Conservation (phyloP, 371 early-diverging fungal genomes). For the Chytridium lagenaria region DNA sequence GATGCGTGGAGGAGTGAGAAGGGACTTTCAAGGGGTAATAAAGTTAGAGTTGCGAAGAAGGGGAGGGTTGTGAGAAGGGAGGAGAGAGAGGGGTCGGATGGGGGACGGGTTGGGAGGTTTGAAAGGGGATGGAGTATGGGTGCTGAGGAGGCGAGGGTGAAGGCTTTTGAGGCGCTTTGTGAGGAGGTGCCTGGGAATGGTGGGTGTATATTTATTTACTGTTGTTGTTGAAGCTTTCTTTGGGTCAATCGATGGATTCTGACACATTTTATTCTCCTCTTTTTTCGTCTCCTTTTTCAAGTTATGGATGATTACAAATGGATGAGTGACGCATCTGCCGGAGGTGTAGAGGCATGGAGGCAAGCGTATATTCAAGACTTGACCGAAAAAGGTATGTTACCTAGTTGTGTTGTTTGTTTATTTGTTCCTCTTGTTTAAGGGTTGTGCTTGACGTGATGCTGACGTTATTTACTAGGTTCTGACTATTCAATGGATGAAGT, state of each 20-base stretch:
- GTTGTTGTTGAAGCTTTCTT: neutral
- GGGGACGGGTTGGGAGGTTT: neutral
- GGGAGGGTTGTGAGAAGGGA: neutral
- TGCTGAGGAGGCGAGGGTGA: neutral
- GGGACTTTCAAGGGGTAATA: neutral
- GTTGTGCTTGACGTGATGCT: too few species aligned
- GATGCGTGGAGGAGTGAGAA: neutral
- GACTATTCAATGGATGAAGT: neutral
- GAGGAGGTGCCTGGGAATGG: too few species aligned
- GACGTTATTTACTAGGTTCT: neutral
- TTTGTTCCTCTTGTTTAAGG: neutral
- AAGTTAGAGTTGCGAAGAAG: neutral
- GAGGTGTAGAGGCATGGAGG: neutral
- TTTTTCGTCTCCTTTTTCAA: neutral
- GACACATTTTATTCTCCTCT: neutral
- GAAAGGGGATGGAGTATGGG: neutral
- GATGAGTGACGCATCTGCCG: neutral
- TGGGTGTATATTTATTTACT: neutral
- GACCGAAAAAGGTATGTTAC: neutral
- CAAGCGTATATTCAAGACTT: neutral
- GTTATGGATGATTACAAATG: neutral
- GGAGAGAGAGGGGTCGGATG: neutral
- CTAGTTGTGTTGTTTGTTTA: neutral
- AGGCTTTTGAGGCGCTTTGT: neutral
- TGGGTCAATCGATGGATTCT: neutral